Conservation (phyloP, 192 early-diverging fungal species). For the Chytriomyces confervae region DNA sequence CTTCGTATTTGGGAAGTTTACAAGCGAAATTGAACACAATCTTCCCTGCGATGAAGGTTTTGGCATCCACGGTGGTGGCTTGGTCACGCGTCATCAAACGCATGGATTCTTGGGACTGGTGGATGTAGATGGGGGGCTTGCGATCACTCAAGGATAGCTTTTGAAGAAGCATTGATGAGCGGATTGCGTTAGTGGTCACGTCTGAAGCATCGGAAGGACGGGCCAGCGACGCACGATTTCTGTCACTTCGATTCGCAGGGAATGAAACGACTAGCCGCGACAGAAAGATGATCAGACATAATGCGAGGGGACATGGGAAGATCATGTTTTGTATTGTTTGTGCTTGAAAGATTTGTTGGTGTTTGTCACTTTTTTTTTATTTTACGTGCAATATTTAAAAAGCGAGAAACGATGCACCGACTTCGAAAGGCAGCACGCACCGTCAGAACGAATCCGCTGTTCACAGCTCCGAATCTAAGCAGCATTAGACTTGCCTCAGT, state of each 20-base stretch:
- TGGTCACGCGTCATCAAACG: background rate
- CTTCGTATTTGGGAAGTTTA: slow-evolving; percentile 14
- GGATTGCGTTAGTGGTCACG: background rate
- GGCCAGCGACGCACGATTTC: too few species aligned
- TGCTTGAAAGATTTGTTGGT: too few species aligned
- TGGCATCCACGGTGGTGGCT: background rate
- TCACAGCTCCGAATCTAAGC: background rate
- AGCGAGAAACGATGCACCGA: background rate
- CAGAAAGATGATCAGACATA: too few species aligned
- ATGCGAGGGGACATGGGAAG: too few species aligned
- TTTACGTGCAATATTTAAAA: background rate
- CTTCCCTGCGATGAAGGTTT: background rate
- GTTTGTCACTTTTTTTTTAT: background rate
- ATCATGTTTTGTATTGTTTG: too few species aligned
- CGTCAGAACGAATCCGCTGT: background rate
- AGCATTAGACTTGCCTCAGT: background rate
- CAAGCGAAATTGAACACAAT: slow-evolving; percentile 6
- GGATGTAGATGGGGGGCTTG: background rate
- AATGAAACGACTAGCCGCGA: too few species aligned
- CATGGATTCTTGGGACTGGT: too few species aligned
- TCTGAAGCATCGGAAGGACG: too few species aligned
- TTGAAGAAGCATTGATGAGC: background rate
- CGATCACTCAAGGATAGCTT: background rate
- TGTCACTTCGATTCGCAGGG: too few species aligned
- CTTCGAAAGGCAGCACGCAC: background rate